Percentiles rank a stretch among this genome's conserved stretches.
Evolutionary conservation across 2,329 filamentous ascomycete genomes (phyloP).

Genomic region (Keithomyces neogunnii): DNA sequence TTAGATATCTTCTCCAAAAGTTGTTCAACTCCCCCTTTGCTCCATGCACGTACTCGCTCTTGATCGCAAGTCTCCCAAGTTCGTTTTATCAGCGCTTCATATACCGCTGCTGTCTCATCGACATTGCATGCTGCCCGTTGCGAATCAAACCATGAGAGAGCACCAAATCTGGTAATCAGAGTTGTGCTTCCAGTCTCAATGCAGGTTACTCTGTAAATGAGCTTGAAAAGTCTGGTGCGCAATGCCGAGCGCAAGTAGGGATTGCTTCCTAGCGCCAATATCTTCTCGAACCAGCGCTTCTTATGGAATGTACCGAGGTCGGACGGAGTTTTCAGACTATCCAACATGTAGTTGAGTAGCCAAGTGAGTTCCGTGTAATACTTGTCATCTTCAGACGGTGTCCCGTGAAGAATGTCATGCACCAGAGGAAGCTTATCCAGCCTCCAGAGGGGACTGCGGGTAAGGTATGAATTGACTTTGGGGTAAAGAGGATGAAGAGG

Average conservation of each 20-base stretch:
- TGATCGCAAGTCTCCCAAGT: constrained; percentile 59
- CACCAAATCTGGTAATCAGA: constrained; percentile 67
- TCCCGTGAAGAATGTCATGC: constrained; percentile 50
- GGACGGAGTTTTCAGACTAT: constrained; percentile 49
- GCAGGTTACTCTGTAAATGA: constrained; percentile 59
- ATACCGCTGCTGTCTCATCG: constrained; percentile 36
- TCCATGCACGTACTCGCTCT: constrained; percentile 60
- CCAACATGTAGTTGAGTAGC: constrained; percentile 64
- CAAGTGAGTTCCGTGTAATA: constrained; percentile 67
- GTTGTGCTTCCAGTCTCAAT: constrained; percentile 69
- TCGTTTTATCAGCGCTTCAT: constrained; percentile 46
- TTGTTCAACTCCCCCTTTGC: constrained; percentile 36
- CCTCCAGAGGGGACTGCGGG: constrained; percentile 68
- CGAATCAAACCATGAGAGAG: constrained; percentile 66
- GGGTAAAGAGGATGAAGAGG: constrained; percentile 77
- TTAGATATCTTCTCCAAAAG: constrained; percentile 9
- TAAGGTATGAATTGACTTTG: constrained; percentile 79
- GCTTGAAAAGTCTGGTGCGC: constrained; percentile 48
- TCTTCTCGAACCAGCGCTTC: constrained; percentile 63
- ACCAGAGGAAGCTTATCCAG: constrained; percentile 65
- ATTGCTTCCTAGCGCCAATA: constrained; percentile 61
- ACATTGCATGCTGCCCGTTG: constrained; percentile 38
- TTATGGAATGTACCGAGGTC: constrained; percentile 56
- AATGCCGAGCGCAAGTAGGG: constrained; percentile 52
- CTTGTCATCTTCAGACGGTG: constrained; percentile 63